Evolutionary conservation across 306 rosid species (phyloP).

Genomic region (Lagenaria siceraria): DNA sequence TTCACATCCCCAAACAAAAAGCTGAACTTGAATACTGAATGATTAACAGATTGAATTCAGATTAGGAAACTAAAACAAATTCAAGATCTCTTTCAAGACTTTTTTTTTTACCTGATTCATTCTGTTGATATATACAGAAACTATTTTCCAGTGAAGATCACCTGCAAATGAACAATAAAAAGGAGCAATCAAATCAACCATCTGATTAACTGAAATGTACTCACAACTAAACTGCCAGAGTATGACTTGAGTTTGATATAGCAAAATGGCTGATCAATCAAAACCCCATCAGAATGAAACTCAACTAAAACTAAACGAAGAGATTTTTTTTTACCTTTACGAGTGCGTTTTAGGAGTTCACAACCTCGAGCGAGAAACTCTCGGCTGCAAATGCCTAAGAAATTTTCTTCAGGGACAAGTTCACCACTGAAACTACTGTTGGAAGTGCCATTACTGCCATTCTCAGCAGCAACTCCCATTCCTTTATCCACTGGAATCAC

Average conservation of each 20-base stretch:
- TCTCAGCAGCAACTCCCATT: conserved; percentile 19
- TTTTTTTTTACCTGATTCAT: conserved; percentile 57
- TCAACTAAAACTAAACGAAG: background rate
- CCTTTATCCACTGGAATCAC: conserved; percentile 91
- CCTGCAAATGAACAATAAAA: conserved; percentile 37
- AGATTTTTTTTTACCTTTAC: conserved; percentile 33
- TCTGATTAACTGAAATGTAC: background rate
- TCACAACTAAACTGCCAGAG: background rate
- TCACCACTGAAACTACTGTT: conserved; percentile 81
- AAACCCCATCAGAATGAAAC: background rate
- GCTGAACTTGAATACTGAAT: background rate
- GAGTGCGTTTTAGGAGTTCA: conserved; percentile 90
- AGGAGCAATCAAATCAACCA: background rate
- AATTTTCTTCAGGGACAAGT: conserved; percentile 61
- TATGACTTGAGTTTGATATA: background rate
- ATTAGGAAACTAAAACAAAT: background rate
- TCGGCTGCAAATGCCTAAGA: conserved; percentile 66
- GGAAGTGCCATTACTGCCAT: conserved; percentile 40
- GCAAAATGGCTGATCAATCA: background rate
- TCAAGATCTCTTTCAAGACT: background rate
- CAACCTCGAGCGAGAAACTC: conserved; percentile 70
- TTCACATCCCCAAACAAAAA: conserved; percentile 11
- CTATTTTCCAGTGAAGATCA: conserved; percentile 96
- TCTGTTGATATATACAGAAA: conserved; percentile 75
- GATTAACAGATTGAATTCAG: background rate